Evolutionary conservation across 208 protist genomes (phyloP).

Genomic region (Leishmania gerbilli): DNA sequence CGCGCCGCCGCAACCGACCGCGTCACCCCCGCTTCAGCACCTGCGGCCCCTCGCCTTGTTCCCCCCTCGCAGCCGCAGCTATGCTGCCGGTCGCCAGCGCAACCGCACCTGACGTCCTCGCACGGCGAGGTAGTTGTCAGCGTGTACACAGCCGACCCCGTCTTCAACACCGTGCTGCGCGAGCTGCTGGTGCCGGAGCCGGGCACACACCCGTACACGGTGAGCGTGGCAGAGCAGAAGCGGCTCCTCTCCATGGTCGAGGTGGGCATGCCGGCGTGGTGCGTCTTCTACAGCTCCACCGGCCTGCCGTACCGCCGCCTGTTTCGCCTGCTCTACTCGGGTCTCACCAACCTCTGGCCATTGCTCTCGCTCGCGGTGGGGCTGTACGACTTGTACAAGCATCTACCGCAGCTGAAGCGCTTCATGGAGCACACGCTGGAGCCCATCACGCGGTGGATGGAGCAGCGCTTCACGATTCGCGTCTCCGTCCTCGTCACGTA

Average conservation of each 20-base stretch:
- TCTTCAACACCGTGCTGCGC: constrained; percentile 70
- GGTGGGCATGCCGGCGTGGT: constrained; percentile 80
- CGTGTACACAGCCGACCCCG: constrained; percentile 72
- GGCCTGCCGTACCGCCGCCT: constrained; percentile 67
- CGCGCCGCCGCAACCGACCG: background rate
- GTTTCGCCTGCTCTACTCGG: constrained; percentile 62
- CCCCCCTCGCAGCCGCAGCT: background rate
- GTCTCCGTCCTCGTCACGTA: constrained; percentile 81
- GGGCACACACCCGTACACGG: constrained; percentile 69
- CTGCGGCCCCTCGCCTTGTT: background rate
- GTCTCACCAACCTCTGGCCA: constrained; percentile 69
- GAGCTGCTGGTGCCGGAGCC: constrained; percentile 73
- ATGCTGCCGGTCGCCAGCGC: background rate
- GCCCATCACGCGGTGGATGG: constrained; percentile 62
- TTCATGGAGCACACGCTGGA: constrained; percentile 64
- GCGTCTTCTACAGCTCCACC: constrained; percentile 60
- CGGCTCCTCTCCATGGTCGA: constrained; percentile 77
- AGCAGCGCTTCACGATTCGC: constrained; percentile 67
- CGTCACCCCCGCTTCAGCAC: background rate
- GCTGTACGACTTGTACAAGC: constrained; percentile 84
- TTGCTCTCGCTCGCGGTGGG: constrained; percentile 75
- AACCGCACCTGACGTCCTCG: constrained; percentile 37
- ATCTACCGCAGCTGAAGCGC: constrained; percentile 71
- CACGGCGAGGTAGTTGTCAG: constrained; percentile 71
- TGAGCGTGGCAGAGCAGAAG: constrained; percentile 49